Conservation (phyloP, 2,329 filamentous ascomycete species). For the Mariannaea sp. region DNA sequence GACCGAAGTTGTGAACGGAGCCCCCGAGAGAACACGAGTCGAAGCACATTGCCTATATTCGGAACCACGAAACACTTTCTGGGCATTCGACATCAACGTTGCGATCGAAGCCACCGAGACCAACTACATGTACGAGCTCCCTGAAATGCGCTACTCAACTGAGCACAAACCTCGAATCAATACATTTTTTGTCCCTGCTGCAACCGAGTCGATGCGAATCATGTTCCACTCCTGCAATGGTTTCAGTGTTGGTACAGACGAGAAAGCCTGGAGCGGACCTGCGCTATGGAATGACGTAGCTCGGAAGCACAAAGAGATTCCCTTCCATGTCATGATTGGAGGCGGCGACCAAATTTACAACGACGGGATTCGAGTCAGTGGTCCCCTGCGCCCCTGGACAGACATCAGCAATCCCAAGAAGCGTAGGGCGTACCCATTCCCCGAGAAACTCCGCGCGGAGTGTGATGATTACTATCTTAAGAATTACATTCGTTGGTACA, state of each 20-base stretch:
- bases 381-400: constrained; percentile 82
- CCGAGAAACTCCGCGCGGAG: constrained; percentile 76
- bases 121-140: constrained; percentile 78
- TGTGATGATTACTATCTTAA: constrained; percentile 91
- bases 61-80: constrained; percentile 78
- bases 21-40: constrained; percentile 50
- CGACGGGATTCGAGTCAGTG: constrained; percentile 84
- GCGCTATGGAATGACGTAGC: constrained; percentile 94
- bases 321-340: constrained; percentile 95
- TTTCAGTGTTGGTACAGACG: constrained; percentile 86
- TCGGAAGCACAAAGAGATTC: constrained; percentile 75
- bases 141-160: constrained; percentile 65
- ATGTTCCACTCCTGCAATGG: constrained; percentile 99
- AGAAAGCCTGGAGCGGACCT: constrained; percentile 86
- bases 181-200: constrained; percentile 83
- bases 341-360: constrained; percentile 98
- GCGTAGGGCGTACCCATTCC: constrained; percentile 78
- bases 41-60: constrained; percentile 63
- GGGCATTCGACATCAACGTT: constrained; percentile 84
- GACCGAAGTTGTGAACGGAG: constrained; percentile 36
- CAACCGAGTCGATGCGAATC: constrained; percentile 88
- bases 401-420: constrained; percentile 81
- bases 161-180: constrained; percentile 62
- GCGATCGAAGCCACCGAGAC: constrained; percentile 73
- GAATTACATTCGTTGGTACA: constrained; percentile 86